A percentile compares a stretch with the other conserved stretches of the same genome.
Evolutionary conservation across 441 rosid genomes (phyloP).

Genomic region (Gossypium trilobum): DNA sequence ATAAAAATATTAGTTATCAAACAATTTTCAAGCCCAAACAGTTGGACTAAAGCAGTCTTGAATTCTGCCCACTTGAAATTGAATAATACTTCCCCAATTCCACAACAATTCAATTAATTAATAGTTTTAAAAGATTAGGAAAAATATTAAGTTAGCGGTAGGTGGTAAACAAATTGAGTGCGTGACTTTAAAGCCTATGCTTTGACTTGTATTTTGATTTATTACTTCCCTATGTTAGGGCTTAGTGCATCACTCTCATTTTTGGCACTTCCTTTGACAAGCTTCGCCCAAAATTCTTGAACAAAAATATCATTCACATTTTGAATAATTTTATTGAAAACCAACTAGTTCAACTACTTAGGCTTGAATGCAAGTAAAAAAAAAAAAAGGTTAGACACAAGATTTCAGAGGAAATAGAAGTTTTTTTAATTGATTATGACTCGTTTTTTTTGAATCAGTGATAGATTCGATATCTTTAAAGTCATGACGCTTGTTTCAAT

Average conservation of each 20-base stretch:
- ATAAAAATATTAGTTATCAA: background rate
- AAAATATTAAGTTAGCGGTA: background rate
- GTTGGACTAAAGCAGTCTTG: background rate
- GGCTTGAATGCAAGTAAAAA: background rate
- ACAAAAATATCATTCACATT: background rate
- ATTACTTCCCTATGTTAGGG: background rate
- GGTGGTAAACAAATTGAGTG: background rate
- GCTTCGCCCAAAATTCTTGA: background rate
- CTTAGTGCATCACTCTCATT: background rate
- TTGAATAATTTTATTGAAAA: background rate
- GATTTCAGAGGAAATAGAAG: too few relatives aligned
- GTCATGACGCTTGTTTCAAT: too few relatives aligned
- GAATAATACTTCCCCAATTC: background rate
- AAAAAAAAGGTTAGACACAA: background rate
- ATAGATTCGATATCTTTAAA: too few relatives aligned
- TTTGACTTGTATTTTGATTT: background rate
- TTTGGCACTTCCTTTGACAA: background rate
- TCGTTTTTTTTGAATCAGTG: too few relatives aligned
- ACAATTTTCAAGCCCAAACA: background rate
- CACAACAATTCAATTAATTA: background rate
- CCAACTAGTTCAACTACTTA: background rate
- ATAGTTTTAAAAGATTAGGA: background rate
- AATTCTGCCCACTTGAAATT: background rate
- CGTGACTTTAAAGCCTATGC: background rate
- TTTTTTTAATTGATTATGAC: too few relatives aligned